Conservation (phyloP, 129 eudicot genomes). For the Flaveria ramosissima region DNA sequence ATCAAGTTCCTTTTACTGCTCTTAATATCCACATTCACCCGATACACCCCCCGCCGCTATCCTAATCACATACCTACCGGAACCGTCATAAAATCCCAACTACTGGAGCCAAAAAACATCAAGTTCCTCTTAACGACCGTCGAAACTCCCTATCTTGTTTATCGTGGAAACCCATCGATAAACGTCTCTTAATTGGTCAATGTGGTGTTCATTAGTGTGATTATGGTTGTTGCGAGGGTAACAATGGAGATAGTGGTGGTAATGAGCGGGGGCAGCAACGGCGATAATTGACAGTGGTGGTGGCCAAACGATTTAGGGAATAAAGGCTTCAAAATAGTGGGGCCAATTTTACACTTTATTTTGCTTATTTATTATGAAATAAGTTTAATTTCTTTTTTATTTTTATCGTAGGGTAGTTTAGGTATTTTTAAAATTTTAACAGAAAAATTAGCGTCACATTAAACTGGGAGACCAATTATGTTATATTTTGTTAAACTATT, state of each 20-base stretch:
- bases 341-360: no score
- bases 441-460: no score
- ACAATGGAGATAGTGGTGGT: constrained; percentile 69
- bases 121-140: constrained; percentile 46
- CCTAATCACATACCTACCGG: constrained; percentile 60
- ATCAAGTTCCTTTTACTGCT: constrained; percentile 60
- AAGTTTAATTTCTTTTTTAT: no score
- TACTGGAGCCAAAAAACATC: constrained; percentile 55
- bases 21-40: constrained; percentile 66
- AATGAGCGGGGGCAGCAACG: no score
- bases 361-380: no score
- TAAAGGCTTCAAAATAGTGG: no score
- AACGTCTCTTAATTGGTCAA: constrained; percentile 78
- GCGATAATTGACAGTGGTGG: no score
- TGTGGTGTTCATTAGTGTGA: constrained; percentile 61
- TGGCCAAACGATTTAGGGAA: no score
- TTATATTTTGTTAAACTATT: no score
- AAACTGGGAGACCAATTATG: no score
- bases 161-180: constrained; percentile 75
- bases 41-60: constrained; percentile 69
- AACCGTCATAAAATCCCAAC: constrained; percentile 58
- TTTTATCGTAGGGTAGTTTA: no score
- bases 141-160: constrained; percentile 48
- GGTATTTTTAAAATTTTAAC: no score
- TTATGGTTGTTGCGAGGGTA: constrained; percentile 45